phyloP scores from a whole-genome alignment of 257 asterid genomes.

The Capsicum pubescens region DNA sequence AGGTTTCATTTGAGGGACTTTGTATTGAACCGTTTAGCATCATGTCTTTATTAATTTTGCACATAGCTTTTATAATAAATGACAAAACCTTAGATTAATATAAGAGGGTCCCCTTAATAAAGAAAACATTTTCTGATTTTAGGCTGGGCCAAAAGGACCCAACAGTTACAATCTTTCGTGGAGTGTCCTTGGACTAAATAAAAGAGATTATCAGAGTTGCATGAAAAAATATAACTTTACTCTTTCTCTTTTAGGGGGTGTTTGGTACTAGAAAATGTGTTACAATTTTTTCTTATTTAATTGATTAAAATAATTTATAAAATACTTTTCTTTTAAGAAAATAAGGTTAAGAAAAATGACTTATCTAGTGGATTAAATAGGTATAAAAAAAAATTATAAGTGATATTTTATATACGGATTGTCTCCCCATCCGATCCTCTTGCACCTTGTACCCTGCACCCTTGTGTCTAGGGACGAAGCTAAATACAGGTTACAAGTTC shows the following conservation, averaged over 20 bases:
- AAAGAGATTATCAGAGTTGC: constrained; percentile 1
- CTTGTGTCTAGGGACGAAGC: background rate
- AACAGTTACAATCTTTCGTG: constrained; percentile 10
- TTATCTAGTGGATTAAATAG: background rate
- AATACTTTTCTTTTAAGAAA: background rate
- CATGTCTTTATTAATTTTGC: background rate
- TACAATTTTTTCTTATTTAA: background rate
- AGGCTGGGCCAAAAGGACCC: background rate
- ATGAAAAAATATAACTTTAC: background rate
- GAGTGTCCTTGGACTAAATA: background rate
- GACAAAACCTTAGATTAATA: background rate
- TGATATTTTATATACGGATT: background rate
- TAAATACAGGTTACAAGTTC: background rate
- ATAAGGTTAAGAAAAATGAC: background rate
- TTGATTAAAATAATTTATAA: background rate
- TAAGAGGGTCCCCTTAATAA: background rate
- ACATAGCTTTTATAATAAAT: background rate
- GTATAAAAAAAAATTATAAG: background rate
- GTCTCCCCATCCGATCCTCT: no score
- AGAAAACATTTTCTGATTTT: background rate
- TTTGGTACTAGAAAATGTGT: background rate
- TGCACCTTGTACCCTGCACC: background rate
- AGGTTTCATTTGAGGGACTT: background rate
- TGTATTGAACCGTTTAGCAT: background rate
- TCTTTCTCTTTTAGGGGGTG: background rate